A percentile compares a stretch with the other conserved stretches of the same genome.
phyloP scores from a whole-genome alignment of 2,329 filamentous ascomycete species.

The Stagonosporopsis rhizophila region DNA sequence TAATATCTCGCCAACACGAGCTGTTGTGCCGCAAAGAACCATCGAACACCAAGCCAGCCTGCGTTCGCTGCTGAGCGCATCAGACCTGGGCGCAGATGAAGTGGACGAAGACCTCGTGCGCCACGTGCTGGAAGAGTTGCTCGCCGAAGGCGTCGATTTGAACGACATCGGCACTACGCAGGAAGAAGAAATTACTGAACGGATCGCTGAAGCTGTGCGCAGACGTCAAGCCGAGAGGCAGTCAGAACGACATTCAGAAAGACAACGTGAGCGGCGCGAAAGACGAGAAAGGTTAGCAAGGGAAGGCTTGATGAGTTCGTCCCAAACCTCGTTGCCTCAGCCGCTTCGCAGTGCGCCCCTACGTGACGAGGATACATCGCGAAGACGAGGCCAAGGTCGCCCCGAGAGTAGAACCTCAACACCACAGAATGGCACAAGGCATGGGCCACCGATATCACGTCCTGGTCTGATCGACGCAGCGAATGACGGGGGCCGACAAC shows the following conservation, averaged over 20 bases:
- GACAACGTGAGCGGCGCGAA: constrained; percentile 54
- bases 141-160: constrained; percentile 86
- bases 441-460: constrained; percentile 55
- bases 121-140: constrained; percentile 85
- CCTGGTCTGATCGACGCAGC: constrained; percentile 56
- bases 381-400: constrained; percentile 43
- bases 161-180: constrained; percentile 83
- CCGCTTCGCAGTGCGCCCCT: constrained; percentile 36
- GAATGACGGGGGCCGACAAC: constrained; percentile 41
- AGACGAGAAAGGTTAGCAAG: constrained; percentile 43
- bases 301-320: constrained; percentile 47
- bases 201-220: constrained; percentile 87
- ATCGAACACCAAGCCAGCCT: constrained; percentile 91
- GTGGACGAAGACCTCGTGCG: constrained; percentile 88
- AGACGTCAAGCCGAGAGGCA: constrained; percentile 72
- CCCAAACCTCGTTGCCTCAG: constrained; percentile 33
- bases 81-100: constrained; percentile 76
- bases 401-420: constrained; percentile 46
- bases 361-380: constrained; percentile 40
- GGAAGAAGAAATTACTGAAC: constrained; percentile 88
- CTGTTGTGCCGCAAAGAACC: constrained; percentile 56
- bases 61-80: constrained; percentile 80
- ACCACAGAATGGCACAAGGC: constrained; percentile 44
- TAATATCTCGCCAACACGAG: constrained; percentile 32
- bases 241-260: constrained; percentile 65